Percentiles rank a stretch among this genome's conserved stretches.
Conservation (phyloP, 768 basidiomycete species). For the Tylopilus subfusipes region DNA sequence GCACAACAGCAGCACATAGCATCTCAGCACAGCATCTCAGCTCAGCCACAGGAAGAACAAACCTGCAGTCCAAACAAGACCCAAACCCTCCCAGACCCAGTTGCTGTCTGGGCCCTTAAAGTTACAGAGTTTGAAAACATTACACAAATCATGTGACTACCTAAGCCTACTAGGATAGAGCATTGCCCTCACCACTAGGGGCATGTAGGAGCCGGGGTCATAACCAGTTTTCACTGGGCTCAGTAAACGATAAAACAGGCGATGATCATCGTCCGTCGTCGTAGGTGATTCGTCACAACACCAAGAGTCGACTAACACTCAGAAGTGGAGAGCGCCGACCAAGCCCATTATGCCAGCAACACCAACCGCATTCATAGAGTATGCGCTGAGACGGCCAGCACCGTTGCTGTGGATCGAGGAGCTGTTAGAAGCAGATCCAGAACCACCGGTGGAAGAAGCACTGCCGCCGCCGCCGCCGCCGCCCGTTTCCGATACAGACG, state of each 20-base stretch:
- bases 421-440: constrained; percentile 19
- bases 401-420: constrained; percentile 29
- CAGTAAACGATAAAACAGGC: constrained; percentile 13
- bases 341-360: constrained; percentile 50
- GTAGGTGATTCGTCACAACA: constrained; percentile 6
- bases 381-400: constrained; percentile 28
- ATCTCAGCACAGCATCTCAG: no score
- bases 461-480: not conserved
- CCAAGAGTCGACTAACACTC: constrained; percentile 11
- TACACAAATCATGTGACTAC: no score
- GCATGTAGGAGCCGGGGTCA: no score
- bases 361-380: constrained; percentile 34
- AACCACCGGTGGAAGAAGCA: not conserved
- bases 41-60: no score
- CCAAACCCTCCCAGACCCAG: no score
- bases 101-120: no score
- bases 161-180: no score
- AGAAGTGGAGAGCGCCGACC: constrained; percentile 48
- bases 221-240: no score
- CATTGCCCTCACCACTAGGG: no score
- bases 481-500: constrained; percentile 13
- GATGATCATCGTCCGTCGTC: constrained; percentile 16
- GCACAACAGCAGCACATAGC: no score
- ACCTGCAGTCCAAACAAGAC: no score
- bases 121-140: no score